Percentiles rank a stretch among this genome's conserved stretches.
phyloP scores from a whole-genome alignment of 164 flowering plant species.

The Sedum album region DNA sequence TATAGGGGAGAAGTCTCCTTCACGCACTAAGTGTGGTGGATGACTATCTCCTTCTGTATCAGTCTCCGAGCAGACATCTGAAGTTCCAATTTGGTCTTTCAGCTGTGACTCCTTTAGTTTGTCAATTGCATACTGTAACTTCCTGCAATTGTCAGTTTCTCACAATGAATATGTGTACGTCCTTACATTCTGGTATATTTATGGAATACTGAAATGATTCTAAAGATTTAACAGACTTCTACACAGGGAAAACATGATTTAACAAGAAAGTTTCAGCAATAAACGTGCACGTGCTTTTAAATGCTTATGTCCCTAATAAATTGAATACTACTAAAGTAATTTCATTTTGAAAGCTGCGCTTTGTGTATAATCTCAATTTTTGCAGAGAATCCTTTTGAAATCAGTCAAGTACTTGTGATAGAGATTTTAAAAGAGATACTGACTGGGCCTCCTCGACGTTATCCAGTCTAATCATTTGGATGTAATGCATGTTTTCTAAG shows the following conservation, averaged over 20 bases:
- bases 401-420: neutral
- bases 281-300: neutral
- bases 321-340: no score
- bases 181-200: neutral
- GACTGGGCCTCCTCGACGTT: constrained; percentile 86
- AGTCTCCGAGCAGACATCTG: constrained; percentile 73
- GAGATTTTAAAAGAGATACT: neutral
- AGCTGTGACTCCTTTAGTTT: constrained; percentile 36
- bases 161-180: neutral
- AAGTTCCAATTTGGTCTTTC: constrained; percentile 17
- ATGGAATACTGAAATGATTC: neutral
- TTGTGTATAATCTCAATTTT: no score
- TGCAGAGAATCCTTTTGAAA: neutral
- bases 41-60: constrained; percentile 51
- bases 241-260: neutral
- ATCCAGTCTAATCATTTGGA: constrained; percentile 91
- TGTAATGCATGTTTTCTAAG: constrained; percentile 91
- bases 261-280: neutral
- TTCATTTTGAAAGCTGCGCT: no score
- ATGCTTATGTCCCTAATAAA: no score
- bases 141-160: constrained; percentile 31
- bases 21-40: constrained; percentile 28
- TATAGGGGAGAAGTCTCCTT: constrained; percentile 25
- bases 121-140: constrained; percentile 47
- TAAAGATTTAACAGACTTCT: neutral